Evolutionary conservation across 148 eudicot species (phyloP), one percentile per base, ranked within the genome.

Genomic region (Camellia sinensis): DNA sequence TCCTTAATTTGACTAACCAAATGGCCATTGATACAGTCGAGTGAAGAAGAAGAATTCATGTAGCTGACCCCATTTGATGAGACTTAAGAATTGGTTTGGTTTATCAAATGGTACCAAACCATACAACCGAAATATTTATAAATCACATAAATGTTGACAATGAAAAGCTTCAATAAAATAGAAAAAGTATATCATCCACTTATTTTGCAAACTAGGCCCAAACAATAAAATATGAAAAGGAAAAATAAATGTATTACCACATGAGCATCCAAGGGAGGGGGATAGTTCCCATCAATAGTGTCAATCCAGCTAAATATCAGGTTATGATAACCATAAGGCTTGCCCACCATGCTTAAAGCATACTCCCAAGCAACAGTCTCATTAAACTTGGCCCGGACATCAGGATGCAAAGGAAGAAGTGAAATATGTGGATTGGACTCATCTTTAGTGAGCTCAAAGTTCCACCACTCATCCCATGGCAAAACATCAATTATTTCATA

Each of bases 401-500:
- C 91, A 78, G 95, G 93, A 86, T 86, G 98, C 82, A 96, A 89
- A 62, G 99, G 99, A 83, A 96, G 97, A 81, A 96, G 73, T 43
- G 99, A 92, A 85, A 93, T n/a, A n/a, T n/a, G n/a, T n/a, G n/a
- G n/a, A n/a, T n/a, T n/a, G 12, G 95, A 72, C 75, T 96, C 84
- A 84, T 96, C 98, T 86, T 90, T 85, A 40, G 87, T 89, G 80
- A 91, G 79, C 89, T 96, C 99, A 74, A 83, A 91, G 22, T 93
- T 86, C 99, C 99, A 96, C 99, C 99, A 96, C 83, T 93, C 99
- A 21, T 93, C 97, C 99, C 99, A 96, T 68, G 97, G 91, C 83
- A 96, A 86, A 71, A 96, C 18, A 81, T 94, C 97, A 86, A 96
- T 90, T 60, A 96, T 74, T 85, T 92, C 94, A 79, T 91, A 88